Evolutionary conservation across 768 basidiomycete genomes (phyloP), one percentile per base, ranked within the genome.

Genomic region (Neoboletus subvelutipes): DNA sequence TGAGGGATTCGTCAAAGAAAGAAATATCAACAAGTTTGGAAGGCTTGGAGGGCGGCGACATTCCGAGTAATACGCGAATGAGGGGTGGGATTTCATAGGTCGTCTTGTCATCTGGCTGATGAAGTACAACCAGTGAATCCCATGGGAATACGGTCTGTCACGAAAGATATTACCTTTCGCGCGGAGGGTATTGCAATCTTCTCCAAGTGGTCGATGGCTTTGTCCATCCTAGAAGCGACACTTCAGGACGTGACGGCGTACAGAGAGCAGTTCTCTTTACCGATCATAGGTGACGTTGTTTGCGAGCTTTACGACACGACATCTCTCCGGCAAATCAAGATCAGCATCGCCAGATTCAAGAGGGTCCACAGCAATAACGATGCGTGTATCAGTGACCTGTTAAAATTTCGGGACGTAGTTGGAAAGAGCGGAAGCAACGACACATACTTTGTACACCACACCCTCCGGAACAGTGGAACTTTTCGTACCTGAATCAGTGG

Each of bases 211-310:
- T 86, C 81, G 9, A 95, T 78, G 0, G 91, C 87, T 59, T 86
- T 86, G 55, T 92, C 90, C 94, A 98, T 97, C 60, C 94, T 93
- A 26, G 33, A 51, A 43, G 56, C n/a, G 17, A 29, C 5, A 36
- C n/a, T 5, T 67, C 31, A 58, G 20, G 10, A 45, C 20, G 33
- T 7, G 20, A n/a, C 5, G 17, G 20, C 15, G 1, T 6, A 41
- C 4, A 31, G 22, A 37, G 33, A 20, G 0, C 18, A 11, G 11
- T 20, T 18, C 18, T 24, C 36, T 59, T 42, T 68, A 84, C 90
- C 94, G 81, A 64, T 94, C 92, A 68, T 90, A 94, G 1, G 95
- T 98, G 17, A 92, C 85, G 53, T 87, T 93, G 64, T 98, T 98
- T 13, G 94, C 94, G 2, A 96, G 78, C 67, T 98, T 98, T 50